phyloP scores from a whole-genome alignment of 148 eudicot species.

The Persicaria tinctoria region DNA sequence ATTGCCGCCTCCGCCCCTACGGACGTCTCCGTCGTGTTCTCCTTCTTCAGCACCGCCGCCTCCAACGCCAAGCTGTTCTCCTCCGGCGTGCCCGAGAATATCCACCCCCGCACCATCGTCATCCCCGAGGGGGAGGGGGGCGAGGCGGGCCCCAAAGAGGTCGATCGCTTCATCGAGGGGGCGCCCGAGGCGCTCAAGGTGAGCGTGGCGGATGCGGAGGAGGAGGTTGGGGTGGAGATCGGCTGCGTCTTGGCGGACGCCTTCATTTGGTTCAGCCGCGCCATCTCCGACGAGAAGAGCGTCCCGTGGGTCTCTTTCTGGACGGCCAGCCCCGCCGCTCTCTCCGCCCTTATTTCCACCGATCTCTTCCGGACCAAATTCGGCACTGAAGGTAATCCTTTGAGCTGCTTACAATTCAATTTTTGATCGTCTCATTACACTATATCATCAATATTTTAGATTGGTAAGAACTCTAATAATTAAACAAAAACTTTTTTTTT shows the following conservation, averaged over 20 bases:
- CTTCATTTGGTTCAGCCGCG: constrained; percentile 43
- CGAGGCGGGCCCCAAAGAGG: constrained; percentile 22
- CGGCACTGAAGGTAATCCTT: constrained; percentile 20
- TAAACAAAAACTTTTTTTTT: too few species aligned
- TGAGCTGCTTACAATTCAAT: neutral
- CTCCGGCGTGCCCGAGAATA: constrained; percentile 6
- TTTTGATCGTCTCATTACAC: neutral
- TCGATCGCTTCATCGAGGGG: constrained; percentile 23
- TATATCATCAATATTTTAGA: too few species aligned
- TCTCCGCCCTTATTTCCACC: constrained; percentile 37
- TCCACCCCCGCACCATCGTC: constrained; percentile 22
- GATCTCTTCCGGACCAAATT: constrained; percentile 34
- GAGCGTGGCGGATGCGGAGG: constrained; percentile 32
- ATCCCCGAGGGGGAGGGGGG: constrained; percentile 20
- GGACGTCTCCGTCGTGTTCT: constrained; percentile 20
- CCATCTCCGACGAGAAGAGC: constrained; percentile 30
- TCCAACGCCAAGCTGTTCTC: constrained; percentile 25
- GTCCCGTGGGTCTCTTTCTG: constrained; percentile 39
- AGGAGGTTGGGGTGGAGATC: constrained; percentile 29
- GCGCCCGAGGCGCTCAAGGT: constrained; percentile 20
- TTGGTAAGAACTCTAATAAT: too few species aligned
- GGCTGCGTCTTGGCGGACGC: constrained; percentile 43
- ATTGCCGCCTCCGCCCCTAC: constrained; percentile 31
- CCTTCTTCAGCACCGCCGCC: constrained; percentile 29
- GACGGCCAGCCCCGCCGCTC: constrained; percentile 25